Percentiles rank a stretch among this genome's conserved stretches.
Evolutionary conservation across 2,329 filamentous ascomycete species (phyloP).

Genomic region (Monosporascus sp.): DNA sequence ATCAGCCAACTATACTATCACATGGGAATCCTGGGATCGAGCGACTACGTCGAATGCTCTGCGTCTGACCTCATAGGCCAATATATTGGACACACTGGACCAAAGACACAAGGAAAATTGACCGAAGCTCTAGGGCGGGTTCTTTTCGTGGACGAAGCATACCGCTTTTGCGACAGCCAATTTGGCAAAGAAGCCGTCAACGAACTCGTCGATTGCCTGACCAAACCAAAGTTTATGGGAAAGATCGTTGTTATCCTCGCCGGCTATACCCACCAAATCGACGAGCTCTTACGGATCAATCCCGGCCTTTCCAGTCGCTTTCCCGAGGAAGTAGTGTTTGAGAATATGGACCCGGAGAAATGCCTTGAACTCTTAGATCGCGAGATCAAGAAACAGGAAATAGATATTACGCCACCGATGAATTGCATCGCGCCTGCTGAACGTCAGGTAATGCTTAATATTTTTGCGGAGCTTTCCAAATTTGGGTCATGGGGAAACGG

Average conservation of each 20-base stretch:
- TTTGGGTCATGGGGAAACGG: too few species aligned
- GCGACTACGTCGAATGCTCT: conserved; percentile 60
- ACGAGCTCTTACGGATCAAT: not conserved
- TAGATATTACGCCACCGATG: conserved; percentile 17
- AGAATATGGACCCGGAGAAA: conserved; percentile 32
- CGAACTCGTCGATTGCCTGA: conserved; percentile 25
- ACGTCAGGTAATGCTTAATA: not conserved
- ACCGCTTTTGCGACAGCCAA: not conserved
- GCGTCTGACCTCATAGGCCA: conserved; percentile 64
- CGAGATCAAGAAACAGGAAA: conserved; percentile 15
- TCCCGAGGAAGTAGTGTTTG: conserved; percentile 54
- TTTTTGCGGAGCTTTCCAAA: not conserved
- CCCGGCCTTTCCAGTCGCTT: conserved; percentile 58
- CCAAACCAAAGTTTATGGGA: conserved; percentile 31
- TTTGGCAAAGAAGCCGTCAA: conserved; percentile 33
- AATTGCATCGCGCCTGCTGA: conserved; percentile 10
- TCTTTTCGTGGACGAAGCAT: conserved; percentile 66
- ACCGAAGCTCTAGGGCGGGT: conserved; percentile 57
- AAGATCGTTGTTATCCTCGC: not conserved
- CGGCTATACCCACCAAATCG: not conserved
- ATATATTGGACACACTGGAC: conserved; percentile 57
- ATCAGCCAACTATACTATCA: conserved; percentile 75
- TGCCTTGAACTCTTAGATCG: conserved; percentile 39
- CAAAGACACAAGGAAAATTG: conserved; percentile 47
- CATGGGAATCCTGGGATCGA: conserved; percentile 59